Base-by-base conservation (phyloP, 352 stramenopile genomes). In the Pythium inflatum region DNA sequence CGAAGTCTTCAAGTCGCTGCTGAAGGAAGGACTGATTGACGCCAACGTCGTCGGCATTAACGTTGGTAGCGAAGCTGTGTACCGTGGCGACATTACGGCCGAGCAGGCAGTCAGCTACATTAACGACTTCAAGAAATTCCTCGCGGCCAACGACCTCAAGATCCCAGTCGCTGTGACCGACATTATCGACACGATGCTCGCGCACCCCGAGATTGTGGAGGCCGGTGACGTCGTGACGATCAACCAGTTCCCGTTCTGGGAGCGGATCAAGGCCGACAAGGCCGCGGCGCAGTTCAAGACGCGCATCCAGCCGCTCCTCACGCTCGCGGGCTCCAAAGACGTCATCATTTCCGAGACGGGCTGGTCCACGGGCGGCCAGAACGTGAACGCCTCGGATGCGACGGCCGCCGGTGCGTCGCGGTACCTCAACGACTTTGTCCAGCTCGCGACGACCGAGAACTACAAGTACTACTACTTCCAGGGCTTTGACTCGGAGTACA, bases 381-480 rank as follows among this genome's bases (percentile, higher is more conserved):
- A 80, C 71, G 72, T 31, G 9, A 92, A 92, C 67, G 88, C 77
- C 2, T 93, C 86, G 14, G 75, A 75, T 6, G 81, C 86, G 9
- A 85, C 74, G 20, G 56, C 81, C 31, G 82, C 88, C 24, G 86
- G 80, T 51, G 81, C 77, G 45, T 82, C 79, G 76, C 78, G 54
- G 11, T 95, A 91, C 78, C 63, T 94, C 58, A 87, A 93, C 62
- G 82, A 94, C 77, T 93, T 95, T 60, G 88, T 85, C 66, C 45
- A 81, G 46, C 76, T 92, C 50, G 85, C 88, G 3, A 79, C 79
- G 20, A 62, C 76, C 33, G 70, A 91, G 62, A 79, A 80, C 25
- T 92, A 84, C 82, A 91, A 93, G 76, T 94, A 94, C 75, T 95
- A 93, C 80, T 95, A 93, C 79, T 95, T 95, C 66, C 78, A 86